A percentile compares a stretch with the other conserved stretches of the same genome.
These are phyloP conservation scores for Collariella sp. DNA, from an alignment of 495 filamentous ascomycete genomes.

Conservation along the genomic window DNA sequence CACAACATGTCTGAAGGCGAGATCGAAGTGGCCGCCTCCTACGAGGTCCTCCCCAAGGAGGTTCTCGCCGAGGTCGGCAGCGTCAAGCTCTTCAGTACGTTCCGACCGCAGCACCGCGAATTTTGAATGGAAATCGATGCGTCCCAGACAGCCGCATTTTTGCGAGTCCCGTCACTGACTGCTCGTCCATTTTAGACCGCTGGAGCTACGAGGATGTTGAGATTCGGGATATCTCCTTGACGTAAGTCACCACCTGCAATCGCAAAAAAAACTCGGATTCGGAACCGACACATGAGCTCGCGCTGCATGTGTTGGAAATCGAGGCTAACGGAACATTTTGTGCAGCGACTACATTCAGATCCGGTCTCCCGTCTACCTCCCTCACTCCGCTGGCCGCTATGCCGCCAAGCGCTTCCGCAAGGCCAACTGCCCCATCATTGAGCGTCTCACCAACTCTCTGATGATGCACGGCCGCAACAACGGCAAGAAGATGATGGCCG, in stretches of 20 bases:
- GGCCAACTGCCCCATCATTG: conserved; percentile 99
- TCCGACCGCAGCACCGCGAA: conserved; percentile 23
- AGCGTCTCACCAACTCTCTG: conserved; percentile 99
- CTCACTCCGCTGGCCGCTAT: conserved; percentile 97
- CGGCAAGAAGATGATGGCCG: conserved; percentile 99
- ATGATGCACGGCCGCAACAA: conserved; percentile 99
- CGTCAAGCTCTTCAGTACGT: conserved; percentile 88
- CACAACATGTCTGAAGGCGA: conserved; percentile 94
- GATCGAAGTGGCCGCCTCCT: conserved; percentile 73
- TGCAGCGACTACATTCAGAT: conserved; percentile 98
- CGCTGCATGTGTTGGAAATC: conserved; percentile 1
- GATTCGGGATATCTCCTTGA: conserved; percentile 98
- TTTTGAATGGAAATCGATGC: conserved; percentile 1
- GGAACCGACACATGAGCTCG: conserved; percentile 4
- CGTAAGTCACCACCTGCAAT: conserved; percentile 55
- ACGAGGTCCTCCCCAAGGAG: conserved; percentile 89
- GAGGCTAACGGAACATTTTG: conserved; percentile 40
- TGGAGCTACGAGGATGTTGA: conserved; percentile 98
- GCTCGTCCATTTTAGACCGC: conserved; percentile 25
- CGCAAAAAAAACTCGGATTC: neutral
- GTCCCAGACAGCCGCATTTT: conserved; percentile 3
- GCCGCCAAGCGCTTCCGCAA: conserved; percentile 99
- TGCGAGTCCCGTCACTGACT: conserved; percentile 22
- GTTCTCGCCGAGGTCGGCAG: conserved; percentile 80
- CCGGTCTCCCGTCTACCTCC: conserved; percentile 94